Conservation (phyloP, 208 protist genomes). For the Endotrypanum monterogeii region DNA sequence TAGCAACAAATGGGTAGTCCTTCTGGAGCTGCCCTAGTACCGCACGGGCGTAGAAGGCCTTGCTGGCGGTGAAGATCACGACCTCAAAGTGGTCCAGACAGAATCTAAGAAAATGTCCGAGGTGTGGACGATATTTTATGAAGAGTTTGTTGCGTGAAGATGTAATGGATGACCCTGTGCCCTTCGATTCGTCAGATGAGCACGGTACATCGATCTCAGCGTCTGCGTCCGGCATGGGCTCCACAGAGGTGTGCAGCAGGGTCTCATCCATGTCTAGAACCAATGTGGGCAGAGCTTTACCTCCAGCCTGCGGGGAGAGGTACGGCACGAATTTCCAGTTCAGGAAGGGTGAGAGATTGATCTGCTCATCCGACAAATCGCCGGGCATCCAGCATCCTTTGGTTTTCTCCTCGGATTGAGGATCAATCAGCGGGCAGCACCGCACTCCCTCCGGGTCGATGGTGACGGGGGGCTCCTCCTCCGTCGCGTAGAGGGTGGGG, state of each 20-base stretch:
- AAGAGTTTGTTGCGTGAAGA: slow-evolving; percentile 26
- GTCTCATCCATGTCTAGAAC: slow-evolving; percentile 66
- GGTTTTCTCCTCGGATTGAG: not conserved
- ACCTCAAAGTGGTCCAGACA: slow-evolving; percentile 49
- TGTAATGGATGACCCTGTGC: not conserved
- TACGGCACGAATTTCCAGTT: slow-evolving; percentile 40
- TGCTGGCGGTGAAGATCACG: slow-evolving; percentile 63
- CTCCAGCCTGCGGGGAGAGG: slow-evolving; percentile 10
- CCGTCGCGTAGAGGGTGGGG: slow-evolving; percentile 8
- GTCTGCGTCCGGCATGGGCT: slow-evolving; percentile 38
- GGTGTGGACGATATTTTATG: slow-evolving; percentile 49
- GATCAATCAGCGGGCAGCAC: slow-evolving; percentile 7
- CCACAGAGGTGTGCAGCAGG: slow-evolving; percentile 48
- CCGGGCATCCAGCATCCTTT: not conserved
- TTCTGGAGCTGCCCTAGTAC: slow-evolving; percentile 42
- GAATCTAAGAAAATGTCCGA: slow-evolving; percentile 42
- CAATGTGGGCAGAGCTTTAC: slow-evolving; percentile 23
- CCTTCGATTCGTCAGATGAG: slow-evolving; percentile 8
- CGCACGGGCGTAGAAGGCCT: slow-evolving; percentile 38
- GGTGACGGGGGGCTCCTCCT: slow-evolving; percentile 13
- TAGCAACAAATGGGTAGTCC: slow-evolving; percentile 31
- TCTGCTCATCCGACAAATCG: not conserved
- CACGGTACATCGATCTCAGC: slow-evolving; percentile 19
- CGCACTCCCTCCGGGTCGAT: slow-evolving; percentile 12
- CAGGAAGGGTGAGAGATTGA: slow-evolving; percentile 48